A percentile compares a stretch with the other conserved stretches of the same genome.
Conservation (phyloP, 805 yeast species). For the Schwanniomyces sp. region DNA sequence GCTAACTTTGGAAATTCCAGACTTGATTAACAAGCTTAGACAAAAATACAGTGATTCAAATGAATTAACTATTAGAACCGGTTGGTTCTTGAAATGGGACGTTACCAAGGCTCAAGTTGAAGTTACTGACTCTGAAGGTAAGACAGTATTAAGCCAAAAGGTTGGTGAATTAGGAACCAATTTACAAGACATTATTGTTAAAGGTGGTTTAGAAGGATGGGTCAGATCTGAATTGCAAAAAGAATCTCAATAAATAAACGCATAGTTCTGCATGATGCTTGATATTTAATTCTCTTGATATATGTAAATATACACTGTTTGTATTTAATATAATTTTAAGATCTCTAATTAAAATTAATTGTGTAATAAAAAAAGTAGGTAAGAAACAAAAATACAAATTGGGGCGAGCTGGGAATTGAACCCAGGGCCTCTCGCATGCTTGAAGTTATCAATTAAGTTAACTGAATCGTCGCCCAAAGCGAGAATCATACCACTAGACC, state of each 20-base stretch:
- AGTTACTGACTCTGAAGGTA: conserved; percentile 65
- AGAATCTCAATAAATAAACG: not conserved
- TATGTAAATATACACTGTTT: not conserved
- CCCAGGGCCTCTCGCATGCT: conserved; percentile 61
- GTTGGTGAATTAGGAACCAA: conserved; percentile 96
- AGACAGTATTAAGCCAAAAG: conserved; percentile 71
- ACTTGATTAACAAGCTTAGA: conserved; percentile 74
- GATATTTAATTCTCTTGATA: not conserved
- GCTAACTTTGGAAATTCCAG: conserved; percentile 90
- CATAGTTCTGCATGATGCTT: not conserved
- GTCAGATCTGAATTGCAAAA: conserved; percentile 66
- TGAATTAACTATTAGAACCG: conserved; percentile 91
- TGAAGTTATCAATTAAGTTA: conserved; percentile 13
- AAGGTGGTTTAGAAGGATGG: conserved; percentile 99
- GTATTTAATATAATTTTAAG: too few relatives aligned
- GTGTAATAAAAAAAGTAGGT: not conserved
- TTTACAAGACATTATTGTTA: conserved; percentile 92
- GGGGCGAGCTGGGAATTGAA: conserved; percentile 57
- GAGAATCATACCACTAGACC: conserved; percentile 41
- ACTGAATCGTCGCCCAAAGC: conserved; percentile 26
- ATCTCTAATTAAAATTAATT: not conserved
- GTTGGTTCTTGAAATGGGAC: conserved; percentile 91
- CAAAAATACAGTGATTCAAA: conserved; percentile 55
- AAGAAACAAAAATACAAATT: conserved; percentile 8
- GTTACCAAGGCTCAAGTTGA: conserved; percentile 80